Base-by-base conservation (phyloP, 352 stramenopile genomes). In the Phytophthora lateralis region DNA sequence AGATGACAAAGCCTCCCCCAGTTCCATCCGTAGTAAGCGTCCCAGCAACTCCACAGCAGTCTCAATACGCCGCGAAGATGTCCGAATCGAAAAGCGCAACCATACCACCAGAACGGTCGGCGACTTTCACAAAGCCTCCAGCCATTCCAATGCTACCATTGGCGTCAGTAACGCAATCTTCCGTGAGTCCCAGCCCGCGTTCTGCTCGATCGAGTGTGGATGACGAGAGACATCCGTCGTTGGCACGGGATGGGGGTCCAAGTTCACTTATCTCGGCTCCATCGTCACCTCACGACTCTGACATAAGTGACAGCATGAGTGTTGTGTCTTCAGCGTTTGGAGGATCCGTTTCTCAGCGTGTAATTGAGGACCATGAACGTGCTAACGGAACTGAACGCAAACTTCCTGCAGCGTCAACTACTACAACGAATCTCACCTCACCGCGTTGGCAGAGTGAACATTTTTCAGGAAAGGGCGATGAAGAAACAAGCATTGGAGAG, bases 171-270 rank as follows among this genome's bases (percentile, higher is more conserved):
- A 21, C 29, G 4, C 65, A 69, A 14, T 17, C 55, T 42, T 30
- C 32, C 48, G 26, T 32, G n/a, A 55, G 24, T 47, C 53, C 48
- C 9, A 56, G 39, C 14, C 50, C 59, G 5, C 63, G 51, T 44
- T 63, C 59, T 49, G 32, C 63, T 71, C 50, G 51, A 61, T 64
- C 63, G n/a, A 68, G 51, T 24, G 7, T 56, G 6, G 58, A 67
- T 20, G 59, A 73, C 3, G 59, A 65, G 45, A 39, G 42, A 52
- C 34, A 55, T 24, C 9, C 12, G 3, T 20, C 47, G 11, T 20
- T 63, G 4, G 26, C n/a, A 27, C 58, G 49, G 8, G 58, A 66
- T 30, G 38, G 9, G 32, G 45, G 24, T 24, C 38, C 44, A 44
- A 63, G 17, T 17, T 55, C 41, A 0, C 35, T 63, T 35, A 49